Conservation (phyloP, 352 stramenopile genomes). For the Thalassiosira hispida region DNA sequence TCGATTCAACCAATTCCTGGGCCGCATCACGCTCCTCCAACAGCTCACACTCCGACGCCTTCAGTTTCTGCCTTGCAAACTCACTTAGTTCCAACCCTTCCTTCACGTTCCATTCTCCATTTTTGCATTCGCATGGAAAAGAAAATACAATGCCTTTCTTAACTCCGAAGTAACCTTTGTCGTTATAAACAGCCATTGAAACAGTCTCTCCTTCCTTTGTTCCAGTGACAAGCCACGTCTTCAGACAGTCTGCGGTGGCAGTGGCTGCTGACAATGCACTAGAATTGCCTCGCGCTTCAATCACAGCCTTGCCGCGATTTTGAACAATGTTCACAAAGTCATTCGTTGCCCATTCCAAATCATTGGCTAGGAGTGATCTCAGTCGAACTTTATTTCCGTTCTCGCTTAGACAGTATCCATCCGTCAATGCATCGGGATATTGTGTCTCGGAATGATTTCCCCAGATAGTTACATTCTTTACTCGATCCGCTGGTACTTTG, state of each 20-base stretch:
- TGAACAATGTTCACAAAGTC: slow-evolving; percentile 87
- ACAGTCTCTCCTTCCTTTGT: slow-evolving; percentile 86
- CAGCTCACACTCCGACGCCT: slow-evolving; percentile 89
- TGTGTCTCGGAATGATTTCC: slow-evolving; percentile 92
- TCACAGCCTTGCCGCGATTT: slow-evolving; percentile 89
- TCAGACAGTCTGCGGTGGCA: slow-evolving; percentile 87
- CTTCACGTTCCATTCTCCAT: slow-evolving; percentile 72
- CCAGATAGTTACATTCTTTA: slow-evolving; percentile 90
- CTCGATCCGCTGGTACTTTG: slow-evolving; percentile 48
- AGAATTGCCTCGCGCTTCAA: slow-evolving; percentile 90
- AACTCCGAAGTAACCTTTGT: slow-evolving; percentile 88
- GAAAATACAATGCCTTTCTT: slow-evolving; percentile 91
- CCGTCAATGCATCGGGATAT: slow-evolving; percentile 83
- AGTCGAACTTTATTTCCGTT: slow-evolving; percentile 34
- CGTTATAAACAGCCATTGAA: slow-evolving; percentile 90
- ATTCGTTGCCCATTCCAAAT: slow-evolving; percentile 49
- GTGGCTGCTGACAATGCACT: slow-evolving; percentile 89
- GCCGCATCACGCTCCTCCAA: slow-evolving; percentile 74
- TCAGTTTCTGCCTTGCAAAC: slow-evolving; percentile 74
- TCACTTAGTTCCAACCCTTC: slow-evolving; percentile 84
- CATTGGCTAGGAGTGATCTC: slow-evolving; percentile 42
- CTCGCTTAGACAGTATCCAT: slow-evolving; percentile 27
- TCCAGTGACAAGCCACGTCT: slow-evolving; percentile 86
- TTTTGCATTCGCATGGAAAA: slow-evolving; percentile 89
- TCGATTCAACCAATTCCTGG: slow-evolving; percentile 9